Evolutionary conservation across 805 yeast genomes (phyloP), one percentile per base, ranked within the genome.

Genomic region (Teunomyces gatunensis): DNA sequence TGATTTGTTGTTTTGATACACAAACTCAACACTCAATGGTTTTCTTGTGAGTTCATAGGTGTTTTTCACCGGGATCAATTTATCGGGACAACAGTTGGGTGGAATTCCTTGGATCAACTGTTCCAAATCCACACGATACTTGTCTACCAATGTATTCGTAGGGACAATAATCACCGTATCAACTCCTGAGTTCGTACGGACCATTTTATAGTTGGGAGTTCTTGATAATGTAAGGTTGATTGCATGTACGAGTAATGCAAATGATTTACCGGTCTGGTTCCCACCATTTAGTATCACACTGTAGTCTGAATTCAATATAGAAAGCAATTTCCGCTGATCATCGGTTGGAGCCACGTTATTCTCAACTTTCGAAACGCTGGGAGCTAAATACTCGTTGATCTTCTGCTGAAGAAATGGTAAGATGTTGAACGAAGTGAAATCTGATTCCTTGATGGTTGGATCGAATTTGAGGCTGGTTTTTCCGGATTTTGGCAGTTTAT

Each of bases 121-220:
- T 9, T 27, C 20, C 3, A 53, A 44, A 42, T 50, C 49, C 1
- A 21, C 9, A 18, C 46, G 39, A 40, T 62, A 65, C 36, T 57
- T 50, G 6, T 49, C 49, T 3, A 64, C 55, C 21, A 58, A 17
- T 3, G 46, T 53, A 39, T 55, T 57, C 6, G 64, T 59, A 4
- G 69, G 69, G 5, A 58, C 67, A 6, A 65, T 29, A 23, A 65
- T 53, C 2, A 64, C 28, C 17, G 59, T 47, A 20, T 63, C 61
- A 1, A 54, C 40, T 2, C 47, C 47, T 2, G 50, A 40, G 3
- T 39, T 36, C 13, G 39, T 42, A 25, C 48, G 44, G 25, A 54
- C 46, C 4, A 45, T 10, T 9, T 54, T 55, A 32, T 54, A 55
- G 15, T 50, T 51, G 5, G 66, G 66, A 1, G 54, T 47, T 27